A percentile compares a stretch with the other conserved stretches of the same genome.
Conservation (phyloP, 2,329 filamentous ascomycete species). For the Pyrenochaeta sp. region DNA sequence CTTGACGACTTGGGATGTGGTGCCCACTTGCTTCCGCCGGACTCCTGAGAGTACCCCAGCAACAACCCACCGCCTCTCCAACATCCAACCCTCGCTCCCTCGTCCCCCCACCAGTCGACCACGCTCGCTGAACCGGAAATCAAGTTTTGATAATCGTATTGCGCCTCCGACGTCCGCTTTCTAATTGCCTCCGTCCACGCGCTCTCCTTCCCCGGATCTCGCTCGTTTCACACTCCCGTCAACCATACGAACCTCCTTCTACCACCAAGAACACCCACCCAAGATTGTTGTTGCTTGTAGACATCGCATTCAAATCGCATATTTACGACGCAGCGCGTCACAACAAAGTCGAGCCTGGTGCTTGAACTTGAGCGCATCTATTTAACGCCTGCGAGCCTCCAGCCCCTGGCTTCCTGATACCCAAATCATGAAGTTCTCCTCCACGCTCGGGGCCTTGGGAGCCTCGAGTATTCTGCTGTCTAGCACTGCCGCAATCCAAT, state of each 20-base stretch:
- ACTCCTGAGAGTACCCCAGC: slow-evolving; percentile 18
- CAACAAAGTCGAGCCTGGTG: slow-evolving; percentile 30
- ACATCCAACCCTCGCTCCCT: slow-evolving; percentile 12
- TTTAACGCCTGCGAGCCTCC: slow-evolving; percentile 9
- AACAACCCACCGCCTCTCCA: slow-evolving; percentile 13
- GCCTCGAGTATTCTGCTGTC: slow-evolving; percentile 44
- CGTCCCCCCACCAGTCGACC: slow-evolving; percentile 8
- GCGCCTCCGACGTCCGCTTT: slow-evolving; percentile 7
- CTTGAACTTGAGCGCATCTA: slow-evolving; percentile 32
- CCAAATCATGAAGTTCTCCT: slow-evolving; percentile 46
- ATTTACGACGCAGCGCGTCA: slow-evolving; percentile 12
- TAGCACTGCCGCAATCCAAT: slow-evolving; percentile 40
- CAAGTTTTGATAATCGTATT: slow-evolving; percentile 5
- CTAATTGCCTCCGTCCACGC: slow-evolving; percentile 9
- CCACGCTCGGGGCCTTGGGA: slow-evolving; percentile 40
- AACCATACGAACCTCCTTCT: slow-evolving; percentile 21
- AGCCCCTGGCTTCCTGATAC: slow-evolving; percentile 15
- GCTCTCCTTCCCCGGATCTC: slow-evolving; percentile 27
- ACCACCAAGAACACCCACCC: slow-evolving; percentile 10
- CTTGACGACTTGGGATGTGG: slow-evolving; percentile 8
- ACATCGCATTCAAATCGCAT: slow-evolving; percentile 1
- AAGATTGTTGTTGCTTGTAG: not conserved
- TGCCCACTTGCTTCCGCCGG: slow-evolving; percentile 5
- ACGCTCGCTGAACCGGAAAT: slow-evolving; percentile 20
- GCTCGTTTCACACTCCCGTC: slow-evolving; percentile 40